Evolutionary conservation across 2,329 filamentous ascomycete genomes (phyloP), one percentile per base, ranked within the genome.

Genomic region (Colletotrichum scovillei): DNA sequence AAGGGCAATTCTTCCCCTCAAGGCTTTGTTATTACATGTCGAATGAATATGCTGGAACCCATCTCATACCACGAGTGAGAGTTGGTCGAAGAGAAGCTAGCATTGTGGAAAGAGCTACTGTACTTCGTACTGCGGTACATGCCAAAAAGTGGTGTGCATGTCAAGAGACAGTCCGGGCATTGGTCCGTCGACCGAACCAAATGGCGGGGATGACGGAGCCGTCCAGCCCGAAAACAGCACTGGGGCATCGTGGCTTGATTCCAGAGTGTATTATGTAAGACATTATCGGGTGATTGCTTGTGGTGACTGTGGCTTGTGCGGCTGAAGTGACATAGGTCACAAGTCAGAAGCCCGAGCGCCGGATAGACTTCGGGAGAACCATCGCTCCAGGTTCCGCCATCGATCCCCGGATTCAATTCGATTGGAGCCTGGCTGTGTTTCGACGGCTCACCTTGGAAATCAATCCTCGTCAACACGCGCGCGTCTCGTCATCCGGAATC

Each of bases 141-240:
- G n/a, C 19, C 1, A 16, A 32, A 28, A 32, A 16, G 8, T 57
- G 35, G 26, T 42, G 28, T 4, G 19, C 63, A 58, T 28, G 16
- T 57, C 24, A 28, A 67, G 3, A 58, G 28, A n/a, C n/a, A 6
- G 19, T 4, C 42, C 28, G 19, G 19, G n/a, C 22, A 8, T 63
- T 72, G 5, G 30, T 58, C 65, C 14, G 28, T 26, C 28, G 42
- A 11, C 24, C 28, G 19, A 22, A 3, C n/a, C 3, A 1, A n/a
- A 11, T 24, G 11, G 28, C 71, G 71, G 71, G 71, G 71, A 46
- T 71, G 28, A 26, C 71, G 71, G 71, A 73, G 71, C 71, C 71
- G 71, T 16, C 8, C 8, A 22, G 16, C 28, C 5, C 4, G 16
- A 11, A 9, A 11, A 26, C 28, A 6, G 19, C 19, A 19, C 9